Conservation (phyloP, 2,329 filamentous ascomycete species). For the Seiridium cupressi region DNA sequence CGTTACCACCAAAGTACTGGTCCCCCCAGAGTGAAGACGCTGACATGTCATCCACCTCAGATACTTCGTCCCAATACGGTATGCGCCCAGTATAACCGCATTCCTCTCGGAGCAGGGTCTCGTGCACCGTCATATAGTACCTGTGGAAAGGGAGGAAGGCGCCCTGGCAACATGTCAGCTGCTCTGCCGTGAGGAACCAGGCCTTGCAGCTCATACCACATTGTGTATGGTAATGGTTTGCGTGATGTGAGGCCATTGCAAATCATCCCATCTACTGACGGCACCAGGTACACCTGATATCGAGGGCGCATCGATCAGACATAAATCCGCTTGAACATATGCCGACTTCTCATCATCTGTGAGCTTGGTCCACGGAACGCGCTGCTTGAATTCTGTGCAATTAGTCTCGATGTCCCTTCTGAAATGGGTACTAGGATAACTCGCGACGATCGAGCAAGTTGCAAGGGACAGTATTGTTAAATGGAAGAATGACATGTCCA, state of each 20-base stretch:
- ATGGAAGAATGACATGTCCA: too few species aligned
- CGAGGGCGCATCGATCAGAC: constrained; percentile 25
- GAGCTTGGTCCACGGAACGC: constrained; percentile 1
- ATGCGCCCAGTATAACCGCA: constrained; percentile 25
- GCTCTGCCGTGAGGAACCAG: too few species aligned
- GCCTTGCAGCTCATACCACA: constrained; percentile 13
- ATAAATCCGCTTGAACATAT: constrained; percentile 30
- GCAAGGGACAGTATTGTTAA: too few species aligned
- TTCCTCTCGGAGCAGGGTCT: constrained; percentile 28
- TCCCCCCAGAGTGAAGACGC: constrained; percentile 27
- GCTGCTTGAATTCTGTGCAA: background rate
- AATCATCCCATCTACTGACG: constrained; percentile 28
- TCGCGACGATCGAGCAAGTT: too few species aligned
- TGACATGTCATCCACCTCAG: constrained; percentile 24
- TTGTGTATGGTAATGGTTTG: constrained; percentile 27
- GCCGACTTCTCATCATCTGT: constrained; percentile 22
- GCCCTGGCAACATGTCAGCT: constrained; percentile 6
- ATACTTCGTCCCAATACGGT: constrained; percentile 34
- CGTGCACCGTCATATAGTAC: constrained; percentile 29
- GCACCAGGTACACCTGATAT: constrained; percentile 22
- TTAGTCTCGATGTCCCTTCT: background rate
- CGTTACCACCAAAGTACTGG: constrained; percentile 30
- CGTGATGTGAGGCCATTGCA: constrained; percentile 29
- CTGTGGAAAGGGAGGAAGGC: constrained; percentile 35
- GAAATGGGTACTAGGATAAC: background rate